A percentile compares a stretch with the other conserved stretches of the same genome.
Conservation (phyloP, 2,329 filamentous ascomycete genomes). For the Fusarium decemcellulare region DNA sequence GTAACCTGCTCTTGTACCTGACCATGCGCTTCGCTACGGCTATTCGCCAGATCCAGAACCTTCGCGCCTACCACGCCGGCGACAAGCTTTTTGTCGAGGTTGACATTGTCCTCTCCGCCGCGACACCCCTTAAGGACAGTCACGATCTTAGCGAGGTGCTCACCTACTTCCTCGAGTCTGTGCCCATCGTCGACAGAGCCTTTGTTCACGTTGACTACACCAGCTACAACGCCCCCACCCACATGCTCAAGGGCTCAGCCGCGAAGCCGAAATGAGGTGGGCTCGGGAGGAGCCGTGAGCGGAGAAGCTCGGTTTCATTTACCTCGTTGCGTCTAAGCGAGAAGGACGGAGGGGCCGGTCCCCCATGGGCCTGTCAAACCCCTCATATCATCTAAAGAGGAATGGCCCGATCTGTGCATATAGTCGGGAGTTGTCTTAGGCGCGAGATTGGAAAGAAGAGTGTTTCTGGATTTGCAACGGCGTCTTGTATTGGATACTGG, state of each 20-base stretch:
- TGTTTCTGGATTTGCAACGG: neutral
- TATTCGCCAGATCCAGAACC: slow-evolving; percentile 87
- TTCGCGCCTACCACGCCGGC: slow-evolving; percentile 88
- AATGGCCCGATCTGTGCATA: neutral
- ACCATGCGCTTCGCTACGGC: slow-evolving; percentile 94
- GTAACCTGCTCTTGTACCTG: slow-evolving; percentile 89
- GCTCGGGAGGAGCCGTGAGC: slow-evolving; percentile 1
- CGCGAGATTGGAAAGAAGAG: neutral
- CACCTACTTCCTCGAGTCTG: slow-evolving; percentile 88
- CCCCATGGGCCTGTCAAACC: neutral
- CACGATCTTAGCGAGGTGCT: slow-evolving; percentile 84
- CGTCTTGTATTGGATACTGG: neutral
- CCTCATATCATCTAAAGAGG: neutral
- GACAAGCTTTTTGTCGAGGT: slow-evolving; percentile 88
- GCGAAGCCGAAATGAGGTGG: slow-evolving; percentile 41
- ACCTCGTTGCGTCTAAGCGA: neutral
- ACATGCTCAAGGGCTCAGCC: slow-evolving; percentile 60
- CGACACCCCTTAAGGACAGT: slow-evolving; percentile 81
- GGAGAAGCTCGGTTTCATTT: neutral
- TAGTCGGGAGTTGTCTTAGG: neutral
- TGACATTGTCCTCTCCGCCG: slow-evolving; percentile 86
- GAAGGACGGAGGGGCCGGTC: neutral
- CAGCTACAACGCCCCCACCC: slow-evolving; percentile 73
- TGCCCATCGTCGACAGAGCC: slow-evolving; percentile 82
- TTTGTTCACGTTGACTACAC: slow-evolving; percentile 79